Base-by-base conservation (phyloP, 768 basidiomycete genomes). In the Candolleomyces eurysporus region DNA sequence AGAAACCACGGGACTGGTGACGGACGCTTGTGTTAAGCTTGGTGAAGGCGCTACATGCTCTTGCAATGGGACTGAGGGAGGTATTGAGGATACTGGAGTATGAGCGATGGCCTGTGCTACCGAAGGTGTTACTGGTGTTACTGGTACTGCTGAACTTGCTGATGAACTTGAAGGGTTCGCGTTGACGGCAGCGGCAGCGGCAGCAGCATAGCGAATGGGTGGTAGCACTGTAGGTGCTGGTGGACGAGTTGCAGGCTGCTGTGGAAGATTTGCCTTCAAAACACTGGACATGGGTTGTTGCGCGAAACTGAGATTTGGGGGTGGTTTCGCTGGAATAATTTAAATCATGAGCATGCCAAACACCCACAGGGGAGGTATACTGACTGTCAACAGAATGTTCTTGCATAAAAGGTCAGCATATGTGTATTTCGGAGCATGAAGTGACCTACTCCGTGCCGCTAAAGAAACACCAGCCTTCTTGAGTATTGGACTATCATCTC, bases 11-110 rank as follows among this genome's bases (percentile, higher is more conserved):
- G 91, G 91, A 64, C 91, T 94, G 60, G 90, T 89, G 53, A 89
- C 79, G 5, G 92, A 92, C 43, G 85, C 88, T 73, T 93, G 91
- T n/a, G 92, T 93, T 58, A 93, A 76, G 70, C 91, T 94, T 31
- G 92, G 91, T 9, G 92, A 92, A 0, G 90, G 85, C 13, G 85
- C 74, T 36, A 82, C 76, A 51, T 76, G 72, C 14, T 81, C 79
- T 58, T 79, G 79, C 48, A 76, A 69, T 42, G 76, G 63, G 50
- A 73, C 59, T 43, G 77, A 50, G 45, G 76, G 66, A 21, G 83
- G 73, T 66, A 80, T 75, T 64, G 81, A 60, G 39, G 65, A 71
- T 10, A 80, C 70, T 52, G 79, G 69, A 16, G 60, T 32, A 10
- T 56, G 61, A 58, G 43, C 48, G 9, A 31, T 61, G 54, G 10